These are phyloP conservation scores for Laetiporus sulphureus DNA, from an alignment of 1,284 basidiomycete genomes.

Conservation along the genomic window DNA sequence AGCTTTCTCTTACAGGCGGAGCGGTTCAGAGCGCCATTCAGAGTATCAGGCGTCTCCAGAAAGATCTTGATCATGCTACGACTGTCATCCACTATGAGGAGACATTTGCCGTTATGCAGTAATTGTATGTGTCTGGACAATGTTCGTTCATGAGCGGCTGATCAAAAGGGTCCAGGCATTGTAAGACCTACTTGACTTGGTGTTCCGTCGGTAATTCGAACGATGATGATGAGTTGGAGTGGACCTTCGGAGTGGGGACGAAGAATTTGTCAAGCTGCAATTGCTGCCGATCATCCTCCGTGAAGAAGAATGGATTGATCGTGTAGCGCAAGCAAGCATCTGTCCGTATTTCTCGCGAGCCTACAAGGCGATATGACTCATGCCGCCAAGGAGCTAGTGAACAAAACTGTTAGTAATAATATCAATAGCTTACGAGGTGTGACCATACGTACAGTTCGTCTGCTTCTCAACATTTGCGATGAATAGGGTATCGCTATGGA, in stretches of 20 bases:
- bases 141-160: neutral
- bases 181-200: slow-evolving; percentile 28
- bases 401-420: too few relatives aligned
- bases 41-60: slow-evolving; percentile 27
- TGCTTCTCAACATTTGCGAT: too few relatives aligned
- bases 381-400: too few relatives aligned
- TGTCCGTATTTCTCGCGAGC: slow-evolving; percentile 12
- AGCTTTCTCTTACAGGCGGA: slow-evolving; percentile 25
- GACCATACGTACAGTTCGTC: too few relatives aligned
- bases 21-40: slow-evolving; percentile 28
- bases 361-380: neutral
- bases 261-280: slow-evolving; percentile 31
- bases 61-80: slow-evolving; percentile 30
- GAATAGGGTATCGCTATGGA: too few relatives aligned
- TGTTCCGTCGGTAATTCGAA: slow-evolving; percentile 32
- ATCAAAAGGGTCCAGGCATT: neutral
- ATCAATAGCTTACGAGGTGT: too few relatives aligned
- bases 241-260: slow-evolving; percentile 31
- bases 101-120: slow-evolving; percentile 31
- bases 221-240: slow-evolving; percentile 7
- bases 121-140: slow-evolving; percentile 31
- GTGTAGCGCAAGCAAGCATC: slow-evolving; percentile 27
- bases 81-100: slow-evolving; percentile 35
- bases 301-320: slow-evolving; percentile 32
- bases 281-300: slow-evolving; percentile 34